Base-by-base conservation (phyloP, 108 stramenopile genomes). In the Cylindrotheca fusiformis region DNA sequence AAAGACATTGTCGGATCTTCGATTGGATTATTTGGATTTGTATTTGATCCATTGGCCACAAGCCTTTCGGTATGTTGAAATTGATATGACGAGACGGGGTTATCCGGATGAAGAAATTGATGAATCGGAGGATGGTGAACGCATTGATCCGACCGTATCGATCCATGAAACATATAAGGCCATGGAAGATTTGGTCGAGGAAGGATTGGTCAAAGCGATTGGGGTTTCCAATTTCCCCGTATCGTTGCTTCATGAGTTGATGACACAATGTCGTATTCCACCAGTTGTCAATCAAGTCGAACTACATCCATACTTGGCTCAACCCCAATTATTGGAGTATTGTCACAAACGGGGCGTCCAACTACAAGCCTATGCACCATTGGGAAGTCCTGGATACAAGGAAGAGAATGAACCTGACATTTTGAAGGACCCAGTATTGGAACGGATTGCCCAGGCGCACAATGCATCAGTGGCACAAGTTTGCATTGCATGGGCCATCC, bases 21-120 rank as follows among this genome's bases (percentile, higher is more conserved):
- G 86, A 0, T 47, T 94, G 45, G 93, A 92, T 51, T 96, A 96
- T 68, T 69, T 96, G 60, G 95, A 96, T 69, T 59, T 94, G 44
- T 94, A 84, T 65, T 60, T 96, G 12, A 84, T 96, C 48, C 95
- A 96, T 68, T 96, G 92, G 87, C 95, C 93, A 61, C 72, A 79
- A 41, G 80, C 94, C 8, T 86, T 90, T 48, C 68, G 84, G n/a
- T 88, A 67, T 56, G 95, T 96, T 24, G 71, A 78, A 36, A 80
- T 90, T 33, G 82, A 41, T 59, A 58, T 28, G 51, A 75, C 46
- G 3, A 29, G 63, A 3, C 63, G 81, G 32, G 86, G 94, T 21
- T 95, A 82, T 72, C 77, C 78, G 0, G 81, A 88, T 31, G 90
- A 91, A 76, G 88, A 88, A 48, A 88, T 90, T 58, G 82, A 87